A percentile compares a stretch with the other conserved stretches of the same genome.
Evolutionary conservation across 768 basidiomycete genomes (phyloP).

Genomic region (Suillus subalutaceus): DNA sequence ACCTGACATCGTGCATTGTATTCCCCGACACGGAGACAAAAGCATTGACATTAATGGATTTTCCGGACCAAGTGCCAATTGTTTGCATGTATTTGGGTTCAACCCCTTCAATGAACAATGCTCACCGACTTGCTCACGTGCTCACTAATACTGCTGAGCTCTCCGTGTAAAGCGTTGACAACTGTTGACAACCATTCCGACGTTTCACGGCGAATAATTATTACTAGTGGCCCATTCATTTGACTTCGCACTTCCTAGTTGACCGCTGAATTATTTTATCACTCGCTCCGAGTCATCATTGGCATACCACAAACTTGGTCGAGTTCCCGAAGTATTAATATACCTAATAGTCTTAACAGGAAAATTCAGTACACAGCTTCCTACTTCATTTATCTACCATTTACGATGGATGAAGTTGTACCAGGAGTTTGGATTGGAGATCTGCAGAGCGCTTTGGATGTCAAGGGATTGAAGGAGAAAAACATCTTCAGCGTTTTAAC

Average conservation of each 20-base stretch:
- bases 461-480: slow-evolving; percentile 58
- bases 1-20: slow-evolving; percentile 15
- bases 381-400: not conserved
- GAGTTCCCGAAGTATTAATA: not conserved
- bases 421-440: slow-evolving; percentile 87
- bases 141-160: too few species aligned
- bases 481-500: slow-evolving; percentile 78
- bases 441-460: slow-evolving; percentile 68
- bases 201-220: not conserved
- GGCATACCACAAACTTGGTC: not conserved
- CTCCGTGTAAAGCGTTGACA: too few species aligned
- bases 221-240: not conserved
- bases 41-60: not conserved
- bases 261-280: not conserved
- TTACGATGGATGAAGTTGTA: slow-evolving; percentile 75
- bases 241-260: not conserved
- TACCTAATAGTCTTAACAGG: slow-evolving; percentile 6
- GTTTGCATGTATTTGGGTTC: slow-evolving; percentile 13
- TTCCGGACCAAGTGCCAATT: slow-evolving; percentile 1
- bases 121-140: too few species aligned
- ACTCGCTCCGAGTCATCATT: not conserved
- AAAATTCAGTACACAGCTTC: not conserved
- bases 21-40: slow-evolving; percentile 12
- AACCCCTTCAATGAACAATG: too few species aligned
- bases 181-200: too few species aligned